Conservation (phyloP, 306 rosid species). For the Crataegus laevigata region DNA sequence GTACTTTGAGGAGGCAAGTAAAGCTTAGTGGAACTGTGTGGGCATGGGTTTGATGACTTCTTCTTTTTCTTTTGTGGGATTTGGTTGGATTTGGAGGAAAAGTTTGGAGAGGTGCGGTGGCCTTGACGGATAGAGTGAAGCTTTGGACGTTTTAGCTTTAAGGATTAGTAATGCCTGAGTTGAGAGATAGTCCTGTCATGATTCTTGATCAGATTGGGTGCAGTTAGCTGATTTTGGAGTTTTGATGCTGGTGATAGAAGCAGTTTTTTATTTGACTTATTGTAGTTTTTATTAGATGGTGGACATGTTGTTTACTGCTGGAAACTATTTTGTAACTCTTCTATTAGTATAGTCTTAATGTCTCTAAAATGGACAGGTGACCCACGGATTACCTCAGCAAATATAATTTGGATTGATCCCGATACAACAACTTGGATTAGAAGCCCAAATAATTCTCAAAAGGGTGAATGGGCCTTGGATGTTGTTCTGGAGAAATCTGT, state of each 20-base stretch:
- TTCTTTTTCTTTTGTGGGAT: not conserved
- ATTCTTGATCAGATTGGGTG: not conserved
- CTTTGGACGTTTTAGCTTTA: not conserved
- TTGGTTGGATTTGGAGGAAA: not conserved
- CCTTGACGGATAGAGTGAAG: not conserved
- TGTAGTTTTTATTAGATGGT: not conserved
- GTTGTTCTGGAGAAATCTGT: conserved; percentile 61
- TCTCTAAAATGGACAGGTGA: conserved; percentile 47
- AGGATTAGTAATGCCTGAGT: not conserved
- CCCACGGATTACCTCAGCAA: conserved; percentile 66
- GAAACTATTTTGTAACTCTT: not conserved
- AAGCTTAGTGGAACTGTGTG: not conserved
- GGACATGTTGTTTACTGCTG: not conserved
- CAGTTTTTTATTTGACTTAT: not conserved
- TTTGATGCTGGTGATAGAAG: not conserved
- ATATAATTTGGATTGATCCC: conserved; percentile 71
- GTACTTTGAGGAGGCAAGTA: not conserved
- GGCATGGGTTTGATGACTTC: no score
- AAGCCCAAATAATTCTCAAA: conserved; percentile 43
- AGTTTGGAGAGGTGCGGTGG: not conserved
- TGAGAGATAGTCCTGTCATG: not conserved
- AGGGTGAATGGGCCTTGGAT: conserved; percentile 84
- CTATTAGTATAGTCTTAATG: not conserved
- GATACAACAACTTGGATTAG: conserved; percentile 74
- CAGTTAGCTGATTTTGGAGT: not conserved